A percentile compares a stretch with the other conserved stretches of the same genome.
Conservation (phyloP, 225 moss, liverwort and hornwort species). For the Polytrichum formosum region DNA sequence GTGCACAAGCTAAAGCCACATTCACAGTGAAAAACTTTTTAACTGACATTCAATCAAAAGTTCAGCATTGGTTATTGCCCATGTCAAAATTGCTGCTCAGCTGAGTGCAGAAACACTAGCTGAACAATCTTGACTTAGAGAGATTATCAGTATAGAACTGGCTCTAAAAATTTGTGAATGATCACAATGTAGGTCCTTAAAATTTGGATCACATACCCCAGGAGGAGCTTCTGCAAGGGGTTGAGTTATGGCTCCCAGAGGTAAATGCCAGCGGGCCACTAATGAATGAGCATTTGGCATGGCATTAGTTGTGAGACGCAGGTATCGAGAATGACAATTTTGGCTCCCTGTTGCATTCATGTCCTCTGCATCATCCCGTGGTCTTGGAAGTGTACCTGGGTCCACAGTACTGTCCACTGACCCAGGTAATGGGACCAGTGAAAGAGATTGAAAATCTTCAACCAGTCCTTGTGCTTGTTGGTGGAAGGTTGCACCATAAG, state of each 20-base stretch:
- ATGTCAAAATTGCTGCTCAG: too few species aligned
- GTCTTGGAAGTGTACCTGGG: conserved; percentile 76
- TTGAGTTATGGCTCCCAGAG: conserved; percentile 75
- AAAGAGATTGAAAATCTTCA: conserved; percentile 92
- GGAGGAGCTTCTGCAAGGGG: conserved; percentile 96
- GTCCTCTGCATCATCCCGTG: conserved; percentile 51
- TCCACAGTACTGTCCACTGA: conserved; percentile 86
- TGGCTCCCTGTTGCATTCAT: conserved; percentile 34
- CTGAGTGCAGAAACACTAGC: too few species aligned
- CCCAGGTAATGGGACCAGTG: conserved; percentile 77
- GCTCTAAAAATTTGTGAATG: too few species aligned
- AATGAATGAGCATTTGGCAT: conserved; percentile 94
- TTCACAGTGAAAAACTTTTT: too few species aligned
- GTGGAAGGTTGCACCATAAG: conserved; percentile 59
- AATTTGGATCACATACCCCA: conserved; percentile 52
- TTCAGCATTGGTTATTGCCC: too few species aligned
- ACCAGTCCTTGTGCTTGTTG: conserved; percentile 56
- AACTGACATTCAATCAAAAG: too few species aligned
- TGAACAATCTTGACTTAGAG: too few species aligned
- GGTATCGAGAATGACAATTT: conserved; percentile 82
- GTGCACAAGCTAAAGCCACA: too few species aligned
- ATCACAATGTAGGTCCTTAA: neutral
- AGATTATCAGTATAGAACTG: too few species aligned
- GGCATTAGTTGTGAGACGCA: conserved; percentile 83
- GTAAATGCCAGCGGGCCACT: conserved; percentile 92